Conservation (phyloP, 805 yeast genomes). For the Wickerhamiella lipophila region DNA sequence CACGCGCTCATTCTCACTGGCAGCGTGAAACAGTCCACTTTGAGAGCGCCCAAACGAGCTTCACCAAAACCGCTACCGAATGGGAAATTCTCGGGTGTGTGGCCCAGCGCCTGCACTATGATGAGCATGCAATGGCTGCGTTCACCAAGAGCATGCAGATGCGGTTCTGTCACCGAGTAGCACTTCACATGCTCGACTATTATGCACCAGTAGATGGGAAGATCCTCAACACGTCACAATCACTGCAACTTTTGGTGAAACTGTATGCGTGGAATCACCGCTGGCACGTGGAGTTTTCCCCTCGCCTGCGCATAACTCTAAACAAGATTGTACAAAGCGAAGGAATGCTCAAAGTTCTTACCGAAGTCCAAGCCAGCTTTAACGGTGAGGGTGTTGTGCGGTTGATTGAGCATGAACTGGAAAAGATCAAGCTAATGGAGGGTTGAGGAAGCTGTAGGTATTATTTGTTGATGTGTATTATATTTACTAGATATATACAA, state of each 20-base stretch:
- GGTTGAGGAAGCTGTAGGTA: too few species aligned
- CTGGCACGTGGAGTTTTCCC: constrained; percentile 90
- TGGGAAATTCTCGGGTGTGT: constrained; percentile 88
- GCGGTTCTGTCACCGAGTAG: constrained; percentile 70
- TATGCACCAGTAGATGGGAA: constrained; percentile 33
- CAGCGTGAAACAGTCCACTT: constrained; percentile 82
- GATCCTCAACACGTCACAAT: constrained; percentile 29
- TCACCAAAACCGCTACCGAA: constrained; percentile 66
- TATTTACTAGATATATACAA: too few species aligned
- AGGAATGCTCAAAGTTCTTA: constrained; percentile 62
- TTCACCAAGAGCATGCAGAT: constrained; percentile 56
- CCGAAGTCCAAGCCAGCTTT: constrained; percentile 27
- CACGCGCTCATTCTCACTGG: constrained; percentile 72
- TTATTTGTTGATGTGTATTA: too few species aligned
- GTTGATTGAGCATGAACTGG: constrained; percentile 22
- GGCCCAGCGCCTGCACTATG: constrained; percentile 74
- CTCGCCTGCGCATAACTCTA: constrained; percentile 46
- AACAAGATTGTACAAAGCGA: constrained; percentile 55
- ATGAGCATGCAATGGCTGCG: constrained; percentile 72
- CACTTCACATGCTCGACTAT: constrained; percentile 57
- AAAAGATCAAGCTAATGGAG: constrained; percentile 19
- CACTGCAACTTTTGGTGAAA: constrained; percentile 59
- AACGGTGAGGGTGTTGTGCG: constrained; percentile 24
- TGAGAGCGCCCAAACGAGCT: constrained; percentile 73
- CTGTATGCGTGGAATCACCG: constrained; percentile 95